Base-by-base conservation (phyloP, 2,329 filamentous ascomycete species). In the Scedosporium aurantiacum region DNA sequence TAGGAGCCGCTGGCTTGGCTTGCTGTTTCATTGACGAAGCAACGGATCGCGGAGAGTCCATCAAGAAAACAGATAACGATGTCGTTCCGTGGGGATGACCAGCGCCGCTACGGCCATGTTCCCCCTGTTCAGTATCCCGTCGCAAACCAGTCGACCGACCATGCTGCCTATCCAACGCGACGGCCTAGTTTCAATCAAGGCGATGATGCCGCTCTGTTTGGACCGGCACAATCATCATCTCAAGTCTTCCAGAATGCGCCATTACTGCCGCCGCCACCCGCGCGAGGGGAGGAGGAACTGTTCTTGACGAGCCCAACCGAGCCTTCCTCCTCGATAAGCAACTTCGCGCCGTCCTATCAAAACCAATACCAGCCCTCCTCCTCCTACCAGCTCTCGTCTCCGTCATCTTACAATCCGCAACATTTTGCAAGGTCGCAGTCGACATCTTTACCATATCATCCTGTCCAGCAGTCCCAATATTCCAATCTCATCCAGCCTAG, bases 171-270 rank as follows among this genome's bases (percentile, higher is more conserved):
- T 28, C 47, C 61, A 37, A 25, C 47, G 18, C 43, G 88, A 66
- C 81, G 84, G 65, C 81, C 83, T 58, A 92, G 88, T 76, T 91
- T 90, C 76, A 86, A 91, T 71, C 83, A 81, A 66, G 89, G 87
- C 65, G 90, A 94, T 71, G 89, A 93, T 71, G 77, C 79, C 58
- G 74, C 77, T 57, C 83, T 85, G 66, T 78, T 82, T 66, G 59
- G 28, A 8, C 14, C 58, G 10, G n/a, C 47, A 16, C 45, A 61
- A 23, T 69, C 74, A 60, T 70, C 69, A 56, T 68, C 71, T 61
- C 65, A 70, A 47, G 64, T 23, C 23, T 59, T 43, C 27, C 60
- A 61, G 37, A 61, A 61, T 57, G 37, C 56, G 56, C 55, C 60
- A 12, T 37, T 37, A 37, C 32, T 37, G 10, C 32, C 32, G 32